Conservation (phyloP, 148 eudicot species). For the Selenicereus undatus region DNA sequence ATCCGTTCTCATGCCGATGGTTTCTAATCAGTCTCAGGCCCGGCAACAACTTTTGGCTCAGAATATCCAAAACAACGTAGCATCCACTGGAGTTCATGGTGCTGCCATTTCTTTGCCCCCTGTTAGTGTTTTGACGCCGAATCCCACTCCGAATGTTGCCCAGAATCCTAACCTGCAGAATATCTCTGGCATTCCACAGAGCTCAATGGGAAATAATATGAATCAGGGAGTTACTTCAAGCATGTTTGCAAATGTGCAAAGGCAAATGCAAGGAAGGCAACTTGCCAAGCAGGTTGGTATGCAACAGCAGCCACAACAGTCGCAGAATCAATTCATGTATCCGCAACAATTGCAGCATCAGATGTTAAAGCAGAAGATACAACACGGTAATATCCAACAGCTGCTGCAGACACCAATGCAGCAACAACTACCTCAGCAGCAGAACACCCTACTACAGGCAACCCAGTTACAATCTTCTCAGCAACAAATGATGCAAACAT, state of each 20-base stretch:
- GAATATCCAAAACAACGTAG: constrained; percentile 53
- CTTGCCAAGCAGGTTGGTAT: constrained; percentile 42
- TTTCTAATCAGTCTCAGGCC: constrained; percentile 53
- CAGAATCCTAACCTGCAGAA: constrained; percentile 64
- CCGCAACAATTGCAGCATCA: constrained; percentile 65
- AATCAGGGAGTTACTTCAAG: constrained; percentile 67
- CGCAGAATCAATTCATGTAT: constrained; percentile 61
- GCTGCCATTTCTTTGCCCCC: constrained; percentile 54
- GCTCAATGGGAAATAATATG: constrained; percentile 60
- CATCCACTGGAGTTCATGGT: constrained; percentile 50
- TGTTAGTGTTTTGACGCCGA: constrained; percentile 50
- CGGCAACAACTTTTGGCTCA: constrained; percentile 64
- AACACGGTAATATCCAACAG: constrained; percentile 48
- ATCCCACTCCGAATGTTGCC: constrained; percentile 51
- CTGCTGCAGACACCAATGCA: constrained; percentile 58
- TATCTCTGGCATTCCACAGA: constrained; percentile 57
- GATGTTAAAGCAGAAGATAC: constrained; percentile 59
- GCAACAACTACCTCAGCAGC: constrained; percentile 38
- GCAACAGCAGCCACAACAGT: constrained; percentile 59
- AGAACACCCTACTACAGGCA: constrained; percentile 46
- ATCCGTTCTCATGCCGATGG: constrained; percentile 56
- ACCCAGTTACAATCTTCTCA: constrained; percentile 55
- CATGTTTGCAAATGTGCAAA: constrained; percentile 60
- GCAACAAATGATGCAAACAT: constrained; percentile 70
- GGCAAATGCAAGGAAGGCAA: constrained; percentile 75